A percentile compares a stretch with the other conserved stretches of the same genome.
Evolutionary conservation across 2,329 filamentous ascomycete genomes (phyloP).

Genomic region (Nemania bipapillata): DNA sequence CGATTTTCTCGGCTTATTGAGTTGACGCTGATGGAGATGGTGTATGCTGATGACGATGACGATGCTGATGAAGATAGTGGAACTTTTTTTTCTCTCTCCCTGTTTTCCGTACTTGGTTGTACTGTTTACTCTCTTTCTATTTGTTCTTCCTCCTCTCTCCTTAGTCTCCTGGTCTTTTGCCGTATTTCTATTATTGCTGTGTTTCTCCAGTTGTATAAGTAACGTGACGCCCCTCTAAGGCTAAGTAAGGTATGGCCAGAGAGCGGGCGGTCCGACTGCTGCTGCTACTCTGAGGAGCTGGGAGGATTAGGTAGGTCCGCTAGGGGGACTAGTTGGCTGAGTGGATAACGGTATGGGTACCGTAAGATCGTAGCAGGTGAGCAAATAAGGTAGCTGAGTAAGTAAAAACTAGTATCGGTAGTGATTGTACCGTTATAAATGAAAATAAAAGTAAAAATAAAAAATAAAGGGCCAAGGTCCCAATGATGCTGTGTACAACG

Average conservation of each 20-base stretch:
- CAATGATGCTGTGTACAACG: conserved; percentile 15
- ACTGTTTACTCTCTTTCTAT: not conserved
- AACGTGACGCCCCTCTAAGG: conserved; percentile 21
- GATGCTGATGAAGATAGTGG: not conserved
- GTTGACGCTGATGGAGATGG: conserved; percentile 1
- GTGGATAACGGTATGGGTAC: conserved; percentile 36
- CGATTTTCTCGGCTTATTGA: conserved; percentile 11
- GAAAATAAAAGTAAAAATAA: not conserved
- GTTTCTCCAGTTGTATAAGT: conserved; percentile 20
- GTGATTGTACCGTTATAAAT: conserved; percentile 22
- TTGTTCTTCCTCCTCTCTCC: not conserved
- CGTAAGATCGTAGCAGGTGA: conserved; percentile 35
- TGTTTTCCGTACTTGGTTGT: not conserved
- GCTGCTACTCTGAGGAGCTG: conserved; percentile 22
- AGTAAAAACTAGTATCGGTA: conserved; percentile 33
- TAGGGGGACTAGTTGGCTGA: conserved; percentile 35
- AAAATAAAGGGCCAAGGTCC: conserved; percentile 21
- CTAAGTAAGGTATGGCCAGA: conserved; percentile 18
- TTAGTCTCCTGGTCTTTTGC: not conserved
- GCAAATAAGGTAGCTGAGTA: conserved; percentile 40
- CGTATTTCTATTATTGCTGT: not conserved
- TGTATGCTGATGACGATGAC: not conserved
- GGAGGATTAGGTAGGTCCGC: conserved; percentile 40
- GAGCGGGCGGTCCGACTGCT: conserved; percentile 37
- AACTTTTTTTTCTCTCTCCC: not conserved